These are phyloP conservation scores for Trichophaea hybrida DNA, from an alignment of 2,329 filamentous ascomycete species.

Conservation along the genomic window DNA sequence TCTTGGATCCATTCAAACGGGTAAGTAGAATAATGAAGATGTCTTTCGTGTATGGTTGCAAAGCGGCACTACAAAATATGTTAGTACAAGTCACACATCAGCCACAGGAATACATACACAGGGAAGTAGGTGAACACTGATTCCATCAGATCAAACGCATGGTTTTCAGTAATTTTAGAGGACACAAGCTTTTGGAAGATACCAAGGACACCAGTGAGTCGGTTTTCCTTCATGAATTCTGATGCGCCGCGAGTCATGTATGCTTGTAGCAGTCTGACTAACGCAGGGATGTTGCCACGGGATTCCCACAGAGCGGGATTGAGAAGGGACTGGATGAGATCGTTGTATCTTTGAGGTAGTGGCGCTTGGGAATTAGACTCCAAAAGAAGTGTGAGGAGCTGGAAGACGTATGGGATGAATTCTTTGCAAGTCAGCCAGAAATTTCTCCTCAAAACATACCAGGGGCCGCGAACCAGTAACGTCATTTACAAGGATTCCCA, in stretches of 20 bases:
- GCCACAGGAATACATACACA: constrained; percentile 39
- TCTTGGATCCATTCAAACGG: constrained; percentile 53
- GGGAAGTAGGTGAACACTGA: constrained; percentile 59
- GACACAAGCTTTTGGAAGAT: constrained; percentile 86
- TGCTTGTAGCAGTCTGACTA: constrained; percentile 68
- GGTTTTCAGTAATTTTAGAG: constrained; percentile 68
- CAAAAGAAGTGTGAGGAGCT: constrained; percentile 79
- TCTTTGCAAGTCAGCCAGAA: constrained; percentile 38
- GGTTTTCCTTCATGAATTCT: constrained; percentile 51
- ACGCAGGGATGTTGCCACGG: constrained; percentile 80
- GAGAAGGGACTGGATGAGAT: constrained; percentile 63
- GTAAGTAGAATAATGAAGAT: constrained; percentile 74
- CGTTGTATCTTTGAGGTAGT: constrained; percentile 67
- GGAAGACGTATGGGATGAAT: constrained; percentile 93
- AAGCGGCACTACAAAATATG: constrained; percentile 35
- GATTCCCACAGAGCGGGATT: constrained; percentile 78
- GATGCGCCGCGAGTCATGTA: constrained; percentile 65
- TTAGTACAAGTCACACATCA: constrained; percentile 8
- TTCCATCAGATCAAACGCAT: constrained; percentile 84
- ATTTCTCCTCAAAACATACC: neutral
- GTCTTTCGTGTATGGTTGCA: constrained; percentile 64
- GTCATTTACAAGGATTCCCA: constrained; percentile 62
- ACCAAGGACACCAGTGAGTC: constrained; percentile 76
- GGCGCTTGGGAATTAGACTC: constrained; percentile 70
- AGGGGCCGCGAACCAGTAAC: constrained; percentile 48